These are phyloP conservation scores for Kluyveromyces nonfermentans DNA, from an alignment of 805 yeast genomes.

Conservation along the genomic window DNA sequence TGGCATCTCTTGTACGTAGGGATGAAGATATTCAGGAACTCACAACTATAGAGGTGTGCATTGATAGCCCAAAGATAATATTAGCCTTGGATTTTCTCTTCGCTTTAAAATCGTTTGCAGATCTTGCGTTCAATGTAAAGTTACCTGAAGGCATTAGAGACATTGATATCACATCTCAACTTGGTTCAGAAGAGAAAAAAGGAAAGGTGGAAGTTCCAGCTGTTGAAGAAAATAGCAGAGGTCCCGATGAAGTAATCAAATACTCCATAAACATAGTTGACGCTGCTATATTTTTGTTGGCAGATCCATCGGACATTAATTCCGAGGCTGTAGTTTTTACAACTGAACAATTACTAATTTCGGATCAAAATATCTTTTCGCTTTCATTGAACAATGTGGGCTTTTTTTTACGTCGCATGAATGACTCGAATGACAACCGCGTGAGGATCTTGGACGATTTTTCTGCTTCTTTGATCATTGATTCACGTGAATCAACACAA, in stretches of 20 bases:
- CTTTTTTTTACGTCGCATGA: slow-evolving; percentile 75
- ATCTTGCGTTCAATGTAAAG: slow-evolving; percentile 34
- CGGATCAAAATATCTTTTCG: slow-evolving; percentile 58
- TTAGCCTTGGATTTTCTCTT: slow-evolving; percentile 80
- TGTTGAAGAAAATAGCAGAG: neutral
- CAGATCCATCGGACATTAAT: slow-evolving; percentile 58
- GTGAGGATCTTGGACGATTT: slow-evolving; percentile 83
- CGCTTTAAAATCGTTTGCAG: slow-evolving; percentile 58
- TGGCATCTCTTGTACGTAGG: slow-evolving; percentile 41
- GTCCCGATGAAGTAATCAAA: slow-evolving; percentile 28
- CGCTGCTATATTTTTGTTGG: slow-evolving; percentile 68
- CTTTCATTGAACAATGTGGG: slow-evolving; percentile 73
- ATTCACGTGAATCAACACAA: slow-evolving; percentile 54
- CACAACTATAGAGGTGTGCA: slow-evolving; percentile 46
- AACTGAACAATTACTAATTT: slow-evolving; percentile 64
- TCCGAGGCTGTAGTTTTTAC: slow-evolving; percentile 89
- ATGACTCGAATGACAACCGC: slow-evolving; percentile 47
- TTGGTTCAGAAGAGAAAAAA: slow-evolving; percentile 4
- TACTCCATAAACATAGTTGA: slow-evolving; percentile 62
- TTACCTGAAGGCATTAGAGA: slow-evolving; percentile 9
- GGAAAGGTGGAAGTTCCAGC: slow-evolving; percentile 3
- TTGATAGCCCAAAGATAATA: slow-evolving; percentile 74
- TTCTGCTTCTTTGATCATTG: slow-evolving; percentile 65
- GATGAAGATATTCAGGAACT: slow-evolving; percentile 33
- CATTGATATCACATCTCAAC: neutral